Evolutionary conservation across 148 eudicot species (phyloP), one percentile per base, ranked within the genome.

Genomic region (Fagopyrum tataricum): DNA sequence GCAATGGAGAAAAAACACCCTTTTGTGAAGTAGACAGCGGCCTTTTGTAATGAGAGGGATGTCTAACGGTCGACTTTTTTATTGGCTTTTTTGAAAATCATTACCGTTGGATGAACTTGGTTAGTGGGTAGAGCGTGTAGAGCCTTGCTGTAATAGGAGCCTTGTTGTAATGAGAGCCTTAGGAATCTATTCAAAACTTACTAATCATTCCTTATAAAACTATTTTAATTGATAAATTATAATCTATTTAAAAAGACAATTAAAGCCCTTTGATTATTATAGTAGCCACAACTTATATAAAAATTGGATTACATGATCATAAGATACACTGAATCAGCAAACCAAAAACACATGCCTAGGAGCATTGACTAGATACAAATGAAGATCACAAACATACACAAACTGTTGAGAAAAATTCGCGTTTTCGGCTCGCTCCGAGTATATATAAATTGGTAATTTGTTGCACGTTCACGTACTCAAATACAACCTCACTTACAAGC

Each of bases 11-110:
- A 21, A n/a, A 56, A 56, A 14, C 49, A 31, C 62, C 62, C 31
- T 56, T 18, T 21, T 14, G 8, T 77, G 48, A 12, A 71, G 3
- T 40, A 77, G 39, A 70, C 73, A 46, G 14, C 39, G 53, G 40
- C 73, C 21, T 41, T 49, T 70, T 49, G 51, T 43, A 64, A 64
- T 43, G 15, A 37, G 49, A 46, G 6, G 20, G 18, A 64, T 5
- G 10, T 46, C 73, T 49, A 70, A 70, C 73, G 73, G 73, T 70
- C 73, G 73, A 44, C 5, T 70, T 70, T 18, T n/a, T 9, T 61
- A 2, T 46, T 46, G 49, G 12, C 37, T 31, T 31, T 46, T 70
- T 49, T 23, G 0, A 49, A 70, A 70, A 20, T 6, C 18, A 4
- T 6, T 31, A 44, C 40, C 73, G 73, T 70, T 70, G 55, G 73